Evolutionary conservation across 202 grass and related monocot species (phyloP), one percentile per base, ranked within the genome.

Genomic region (Cymbopogon flexuosus): DNA sequence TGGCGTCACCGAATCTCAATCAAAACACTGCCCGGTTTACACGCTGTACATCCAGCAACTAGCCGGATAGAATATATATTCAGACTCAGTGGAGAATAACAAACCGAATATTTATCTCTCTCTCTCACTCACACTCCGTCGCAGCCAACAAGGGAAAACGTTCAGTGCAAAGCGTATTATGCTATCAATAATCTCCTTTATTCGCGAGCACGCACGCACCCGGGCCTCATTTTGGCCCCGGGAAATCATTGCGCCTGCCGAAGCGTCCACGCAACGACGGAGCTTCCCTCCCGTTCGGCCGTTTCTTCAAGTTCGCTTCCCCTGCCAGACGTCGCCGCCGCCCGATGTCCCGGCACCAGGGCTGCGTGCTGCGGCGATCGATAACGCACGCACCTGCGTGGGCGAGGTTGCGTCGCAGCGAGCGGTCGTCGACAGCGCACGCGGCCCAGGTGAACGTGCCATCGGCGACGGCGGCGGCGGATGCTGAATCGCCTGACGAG

Each of bases 71-170:
- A 18, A 51, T 49, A 49, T 16, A 75, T 72, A 76, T 58, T 22
- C 8, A 18, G 70, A n/a, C 61, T 70, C 64, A 18, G 69, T 52
- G 18, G 18, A 34, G 75, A 79, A 84, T 69, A 79, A 58, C 62
- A 18, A 39, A 14, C 65, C 3, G 37, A 68, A 40, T 67, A 40
- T 67, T 47, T 47, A 15, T 47, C 45, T 47, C 13, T 47, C 41
- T 10, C 9, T 14, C 11, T 8, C 37, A 33, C 31, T 33, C 31
- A 33, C 31, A 1, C 37, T 36, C 33, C 13, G 13, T 47, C 14
- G 45, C 45, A 5, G 15, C 15, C 13, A 14, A 14, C 49, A 52
- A 52, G 6, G 12, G 46, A 4, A 40, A 75, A 62, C 40, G 21
- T 10, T 34, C 65, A n/a, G 65, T 19, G 54, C 77, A 62, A 15